phyloP scores from a whole-genome alignment of 164 flowering plant species.

The Berberis vulgaris region DNA sequence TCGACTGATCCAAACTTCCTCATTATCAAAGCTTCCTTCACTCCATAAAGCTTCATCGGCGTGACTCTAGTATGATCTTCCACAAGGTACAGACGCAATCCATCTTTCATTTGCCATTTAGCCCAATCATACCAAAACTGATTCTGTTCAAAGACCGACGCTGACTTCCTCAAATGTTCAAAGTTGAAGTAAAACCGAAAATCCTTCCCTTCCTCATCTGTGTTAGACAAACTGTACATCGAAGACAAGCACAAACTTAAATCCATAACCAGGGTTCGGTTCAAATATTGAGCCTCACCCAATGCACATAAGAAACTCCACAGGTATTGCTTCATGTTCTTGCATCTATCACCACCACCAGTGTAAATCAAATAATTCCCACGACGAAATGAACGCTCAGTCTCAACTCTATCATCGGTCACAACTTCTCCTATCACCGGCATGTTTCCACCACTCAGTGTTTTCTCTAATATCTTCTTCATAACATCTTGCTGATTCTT shows the following conservation, averaged over 20 bases:
- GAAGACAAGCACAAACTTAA: not conserved
- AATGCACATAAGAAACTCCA: too few species aligned
- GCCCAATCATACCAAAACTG: not conserved
- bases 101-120: not conserved
- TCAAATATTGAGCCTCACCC: too few species aligned
- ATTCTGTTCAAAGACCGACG: not conserved
- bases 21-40: not conserved
- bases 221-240: not conserved
- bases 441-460: too few species aligned
- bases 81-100: not conserved
- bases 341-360: not conserved
- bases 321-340: too few species aligned
- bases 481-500: too few species aligned
- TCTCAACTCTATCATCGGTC: not conserved
- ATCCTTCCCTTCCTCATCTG: not conserved
- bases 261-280: not conserved
- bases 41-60: not conserved
- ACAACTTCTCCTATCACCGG: not conserved
- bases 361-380: not conserved
- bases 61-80: not conserved
- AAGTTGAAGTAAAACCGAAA: not conserved
- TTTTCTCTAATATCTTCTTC: too few species aligned
- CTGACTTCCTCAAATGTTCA: not conserved
- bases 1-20: not conserved
- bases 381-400: not conserved